Evolutionary conservation across 108 stramenopile genomes (phyloP), one percentile per base, ranked within the genome.

Genomic region (Cyclotella atomus): DNA sequence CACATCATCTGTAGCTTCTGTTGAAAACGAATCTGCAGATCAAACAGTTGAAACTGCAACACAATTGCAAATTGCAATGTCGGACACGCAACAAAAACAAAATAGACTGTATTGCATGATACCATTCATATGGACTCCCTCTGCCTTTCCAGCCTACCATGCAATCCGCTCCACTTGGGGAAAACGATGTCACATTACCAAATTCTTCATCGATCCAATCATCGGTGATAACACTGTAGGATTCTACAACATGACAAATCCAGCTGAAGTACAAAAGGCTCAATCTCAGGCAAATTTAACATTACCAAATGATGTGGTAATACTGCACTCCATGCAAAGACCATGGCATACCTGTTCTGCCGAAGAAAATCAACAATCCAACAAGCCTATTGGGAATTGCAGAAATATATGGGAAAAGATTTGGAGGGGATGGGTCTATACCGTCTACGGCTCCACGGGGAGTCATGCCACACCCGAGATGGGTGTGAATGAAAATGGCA

Each of bases 351-450:
- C 61, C 15, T 77, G 76, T 24, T 43, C 35, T 30, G 20, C 5
- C 7, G 46, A 41, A 35, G 60, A 68, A 8, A 67, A 67, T 19
- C 35, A 70, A 56, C 43, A 62, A 6, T 49, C 28, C n/a, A 41
- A 54, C 23, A 73, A 73, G 24, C 62, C 72, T 16, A 21, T 64
- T 2, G 72, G 62, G 23, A 77, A 24, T 28, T 79, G 77, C 57
- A 25, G 77, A 10, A 73, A 79, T 61, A 73, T 79, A 16, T 79
- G 64, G 64, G 77, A 79, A 15, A 79, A 79, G 57, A 61, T 79
- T n/a, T 79, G 77, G 77, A 47, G 77, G 33, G 35, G 27, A 30
- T 60, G 54, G 65, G 65, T 73, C 0, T 68, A 73, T 52, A 71
- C 72, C 27, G 76, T 49, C 10, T 43, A 44, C 59, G 76, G 76